Conservation (phyloP, 305 asterid genomes). For the Caryopteris hybrid region DNA sequence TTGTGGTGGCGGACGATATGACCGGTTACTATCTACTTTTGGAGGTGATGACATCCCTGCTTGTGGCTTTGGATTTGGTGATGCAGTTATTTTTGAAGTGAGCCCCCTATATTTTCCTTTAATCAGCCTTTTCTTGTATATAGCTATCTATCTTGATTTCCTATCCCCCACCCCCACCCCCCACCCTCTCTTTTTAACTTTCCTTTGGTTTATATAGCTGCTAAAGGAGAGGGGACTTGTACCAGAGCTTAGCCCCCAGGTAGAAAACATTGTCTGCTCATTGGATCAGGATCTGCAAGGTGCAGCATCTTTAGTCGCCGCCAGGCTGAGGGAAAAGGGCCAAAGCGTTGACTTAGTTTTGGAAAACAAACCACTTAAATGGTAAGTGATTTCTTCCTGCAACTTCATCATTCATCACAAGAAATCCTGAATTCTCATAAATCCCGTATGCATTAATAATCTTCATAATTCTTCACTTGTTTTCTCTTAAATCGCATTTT, state of each 20-base stretch:
- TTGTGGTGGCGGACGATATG: constrained; percentile 98
- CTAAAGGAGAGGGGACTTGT: constrained; percentile 83
- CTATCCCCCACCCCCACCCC: background rate
- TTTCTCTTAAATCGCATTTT: background rate
- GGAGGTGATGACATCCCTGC: constrained; percentile 96
- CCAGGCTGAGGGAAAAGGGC: constrained; percentile 74
- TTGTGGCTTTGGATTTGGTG: constrained; percentile 98
- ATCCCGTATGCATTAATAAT: background rate
- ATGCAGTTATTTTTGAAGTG: constrained; percentile 92
- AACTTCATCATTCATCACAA: background rate
- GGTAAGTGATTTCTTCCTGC: constrained; percentile 36
- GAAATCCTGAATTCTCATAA: background rate
- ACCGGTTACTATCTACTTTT: constrained; percentile 73
- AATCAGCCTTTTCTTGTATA: background rate
- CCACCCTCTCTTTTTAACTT: background rate
- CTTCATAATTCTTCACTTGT: background rate
- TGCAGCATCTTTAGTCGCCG: constrained; percentile 70
- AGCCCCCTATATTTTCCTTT: constrained; percentile 25
- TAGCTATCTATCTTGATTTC: constrained; percentile 10
- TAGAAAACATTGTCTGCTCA: constrained; percentile 82
- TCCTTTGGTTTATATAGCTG: constrained; percentile 43
- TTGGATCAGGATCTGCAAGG: constrained; percentile 75
- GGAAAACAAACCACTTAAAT: constrained; percentile 87
- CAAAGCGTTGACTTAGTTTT: constrained; percentile 82
- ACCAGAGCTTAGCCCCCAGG: constrained; percentile 65